These are phyloP conservation scores for Botrytis cinerea DNA, from an alignment of 2,329 filamentous ascomycete species.

Conservation along the genomic window DNA sequence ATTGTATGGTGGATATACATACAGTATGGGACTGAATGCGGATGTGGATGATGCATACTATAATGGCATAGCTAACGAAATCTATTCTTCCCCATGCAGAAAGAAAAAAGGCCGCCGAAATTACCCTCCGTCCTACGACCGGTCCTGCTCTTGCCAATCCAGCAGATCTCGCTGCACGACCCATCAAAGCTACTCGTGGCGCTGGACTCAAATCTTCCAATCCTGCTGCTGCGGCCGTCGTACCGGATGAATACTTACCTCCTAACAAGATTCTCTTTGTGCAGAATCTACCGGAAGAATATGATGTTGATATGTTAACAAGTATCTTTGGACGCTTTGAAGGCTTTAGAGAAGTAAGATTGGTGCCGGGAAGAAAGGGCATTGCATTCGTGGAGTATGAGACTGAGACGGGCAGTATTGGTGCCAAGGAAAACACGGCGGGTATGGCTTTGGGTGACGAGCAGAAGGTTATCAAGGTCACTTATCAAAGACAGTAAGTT, in stretches of 20 bases:
- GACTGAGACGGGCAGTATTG: slow-evolving; percentile 82
- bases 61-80: neutral
- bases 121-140: slow-evolving; percentile 62
- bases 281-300: slow-evolving; percentile 86
- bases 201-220: slow-evolving; percentile 76
- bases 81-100: slow-evolving; percentile 44
- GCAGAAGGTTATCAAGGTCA: slow-evolving; percentile 84
- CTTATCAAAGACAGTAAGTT: slow-evolving; percentile 83
- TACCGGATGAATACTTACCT: slow-evolving; percentile 96
- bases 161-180: slow-evolving; percentile 54
- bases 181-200: slow-evolving; percentile 69
- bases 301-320: slow-evolving; percentile 76
- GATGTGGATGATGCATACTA: neutral
- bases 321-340: slow-evolving; percentile 86
- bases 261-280: slow-evolving; percentile 97
- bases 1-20: neutral
- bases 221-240: slow-evolving; percentile 66
- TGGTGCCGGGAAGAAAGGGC: slow-evolving; percentile 81
- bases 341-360: slow-evolving; percentile 88
- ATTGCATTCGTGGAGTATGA: slow-evolving; percentile 98
- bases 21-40: neutral
- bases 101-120: slow-evolving; percentile 77
- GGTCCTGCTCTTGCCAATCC: slow-evolving; percentile 40
- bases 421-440: slow-evolving; percentile 89
- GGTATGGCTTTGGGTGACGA: slow-evolving; percentile 78